Evolutionary conservation across 441 rosid species (phyloP).

Genomic region (Biscutella laevigata): DNA sequence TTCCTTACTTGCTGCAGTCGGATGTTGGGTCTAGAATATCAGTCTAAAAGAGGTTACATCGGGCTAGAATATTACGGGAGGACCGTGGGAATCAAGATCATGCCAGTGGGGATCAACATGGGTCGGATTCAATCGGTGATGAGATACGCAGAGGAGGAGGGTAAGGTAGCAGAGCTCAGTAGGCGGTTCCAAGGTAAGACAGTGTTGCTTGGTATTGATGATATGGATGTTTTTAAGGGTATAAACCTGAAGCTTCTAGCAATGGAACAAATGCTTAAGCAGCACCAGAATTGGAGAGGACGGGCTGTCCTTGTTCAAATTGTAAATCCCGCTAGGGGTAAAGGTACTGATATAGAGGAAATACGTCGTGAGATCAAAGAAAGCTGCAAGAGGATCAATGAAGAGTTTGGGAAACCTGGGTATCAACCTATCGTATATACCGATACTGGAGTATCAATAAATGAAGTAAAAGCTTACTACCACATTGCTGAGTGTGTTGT

Average conservation of each 20-base stretch:
- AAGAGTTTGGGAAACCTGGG: slow-evolving; percentile 38
- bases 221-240: slow-evolving; percentile 45
- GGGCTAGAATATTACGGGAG: slow-evolving; percentile 39
- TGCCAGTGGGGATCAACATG: slow-evolving; percentile 47
- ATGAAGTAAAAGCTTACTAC: slow-evolving; percentile 40
- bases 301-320: slow-evolving; percentile 44
- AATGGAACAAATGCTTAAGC: slow-evolving; percentile 45
- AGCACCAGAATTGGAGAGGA: slow-evolving; percentile 38
- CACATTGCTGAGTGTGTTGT: slow-evolving; percentile 46
- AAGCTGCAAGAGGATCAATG: slow-evolving; percentile 37
- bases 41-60: slow-evolving; percentile 46
- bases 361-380: slow-evolving; percentile 31
- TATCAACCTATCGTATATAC: slow-evolving; percentile 39
- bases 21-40: slow-evolving; percentile 42
- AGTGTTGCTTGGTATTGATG: slow-evolving; percentile 43
- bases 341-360: slow-evolving; percentile 32
- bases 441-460: slow-evolving; percentile 31
- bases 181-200: slow-evolving; percentile 38
- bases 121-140: slow-evolving; percentile 39
- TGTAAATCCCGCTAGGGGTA: slow-evolving; percentile 46
- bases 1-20: slow-evolving; percentile 51
- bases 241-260: slow-evolving; percentile 43
- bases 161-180: slow-evolving; percentile 30
- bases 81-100: slow-evolving; percentile 43
- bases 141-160: slow-evolving; percentile 35